Evolutionary conservation across 306 rosid species (phyloP).

Genomic region (Biancaea sappan): DNA sequence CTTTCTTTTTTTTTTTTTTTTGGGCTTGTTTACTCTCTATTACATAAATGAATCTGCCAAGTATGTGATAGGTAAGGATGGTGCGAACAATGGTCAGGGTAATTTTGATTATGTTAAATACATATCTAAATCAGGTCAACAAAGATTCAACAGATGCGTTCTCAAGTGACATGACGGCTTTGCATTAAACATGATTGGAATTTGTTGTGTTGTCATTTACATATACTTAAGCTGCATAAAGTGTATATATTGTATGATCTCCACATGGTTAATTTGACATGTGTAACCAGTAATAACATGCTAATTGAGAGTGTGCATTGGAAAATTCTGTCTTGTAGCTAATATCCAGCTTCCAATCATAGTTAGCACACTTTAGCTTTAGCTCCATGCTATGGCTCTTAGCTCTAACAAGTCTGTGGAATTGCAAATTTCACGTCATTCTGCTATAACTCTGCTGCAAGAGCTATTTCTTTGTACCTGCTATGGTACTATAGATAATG

Average conservation of each 20-base stretch:
- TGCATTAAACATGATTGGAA: neutral
- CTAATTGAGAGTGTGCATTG: neutral
- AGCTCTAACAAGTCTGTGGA: too few relatives aligned
- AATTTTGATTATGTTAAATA: neutral
- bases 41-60: neutral
- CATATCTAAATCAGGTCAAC: neutral
- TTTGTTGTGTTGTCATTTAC: neutral
- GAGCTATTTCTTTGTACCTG: neutral
- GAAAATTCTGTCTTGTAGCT: neutral
- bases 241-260: neutral
- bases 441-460: neutral
- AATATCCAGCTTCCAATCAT: neutral
- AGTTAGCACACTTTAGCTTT: too few relatives aligned
- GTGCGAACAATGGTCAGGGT: neutral
- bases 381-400: too few relatives aligned
- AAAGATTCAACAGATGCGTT: neutral
- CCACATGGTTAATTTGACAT: neutral
- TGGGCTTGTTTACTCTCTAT: neutral
- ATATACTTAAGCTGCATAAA: neutral
- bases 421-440: neutral
- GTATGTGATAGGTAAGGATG: neutral
- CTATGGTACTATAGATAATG: neutral
- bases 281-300: neutral
- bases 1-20: too few relatives aligned
- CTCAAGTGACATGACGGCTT: neutral